phyloP scores from a whole-genome alignment of 2,329 filamentous ascomycete species.

The Cordyceps javanica region DNA sequence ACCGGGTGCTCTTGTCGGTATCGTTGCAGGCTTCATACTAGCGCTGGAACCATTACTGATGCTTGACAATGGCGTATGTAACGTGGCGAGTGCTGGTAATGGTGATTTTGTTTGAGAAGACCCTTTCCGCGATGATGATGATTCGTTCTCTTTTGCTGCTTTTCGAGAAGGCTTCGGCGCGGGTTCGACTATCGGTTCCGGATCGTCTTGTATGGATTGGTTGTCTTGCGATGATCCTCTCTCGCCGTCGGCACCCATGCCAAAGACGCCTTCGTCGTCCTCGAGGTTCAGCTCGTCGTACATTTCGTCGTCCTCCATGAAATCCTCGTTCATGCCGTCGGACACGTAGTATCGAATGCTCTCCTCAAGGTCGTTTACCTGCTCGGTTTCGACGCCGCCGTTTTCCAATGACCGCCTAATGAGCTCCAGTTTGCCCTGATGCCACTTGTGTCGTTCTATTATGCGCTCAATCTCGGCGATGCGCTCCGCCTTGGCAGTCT shows the following conservation, averaged over 20 bases:
- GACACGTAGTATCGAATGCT: conserved; percentile 93
- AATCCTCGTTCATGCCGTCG: conserved; percentile 82
- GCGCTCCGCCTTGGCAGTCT: conserved; percentile 74
- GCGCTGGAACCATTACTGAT: conserved; percentile 54
- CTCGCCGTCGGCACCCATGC: conserved; percentile 74
- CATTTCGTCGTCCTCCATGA: conserved; percentile 87
- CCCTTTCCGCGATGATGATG: conserved; percentile 51
- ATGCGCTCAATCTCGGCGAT: conserved; percentile 78
- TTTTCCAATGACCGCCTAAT: conserved; percentile 88
- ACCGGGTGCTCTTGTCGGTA: conserved; percentile 77
- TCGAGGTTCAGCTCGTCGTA: conserved; percentile 92
- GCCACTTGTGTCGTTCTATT: conserved; percentile 94
- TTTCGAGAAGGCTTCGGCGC: conserved; percentile 45
- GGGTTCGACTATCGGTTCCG: conserved; percentile 44
- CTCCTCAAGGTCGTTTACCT: conserved; percentile 85
- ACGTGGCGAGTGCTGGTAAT: conserved; percentile 81
- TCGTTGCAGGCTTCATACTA: conserved; percentile 86
- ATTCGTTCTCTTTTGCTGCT: conserved; percentile 52
- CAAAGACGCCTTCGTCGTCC: conserved; percentile 84
- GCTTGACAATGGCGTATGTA: conserved; percentile 67
- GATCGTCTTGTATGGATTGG: conserved; percentile 84
- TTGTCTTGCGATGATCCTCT: conserved; percentile 91
- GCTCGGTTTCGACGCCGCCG: conserved; percentile 77
- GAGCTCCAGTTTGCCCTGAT: conserved; percentile 86
- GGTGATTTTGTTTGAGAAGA: conserved; percentile 91